Base-by-base conservation (phyloP, 2,329 filamentous ascomycete genomes). In the Penicillium olsonii region DNA sequence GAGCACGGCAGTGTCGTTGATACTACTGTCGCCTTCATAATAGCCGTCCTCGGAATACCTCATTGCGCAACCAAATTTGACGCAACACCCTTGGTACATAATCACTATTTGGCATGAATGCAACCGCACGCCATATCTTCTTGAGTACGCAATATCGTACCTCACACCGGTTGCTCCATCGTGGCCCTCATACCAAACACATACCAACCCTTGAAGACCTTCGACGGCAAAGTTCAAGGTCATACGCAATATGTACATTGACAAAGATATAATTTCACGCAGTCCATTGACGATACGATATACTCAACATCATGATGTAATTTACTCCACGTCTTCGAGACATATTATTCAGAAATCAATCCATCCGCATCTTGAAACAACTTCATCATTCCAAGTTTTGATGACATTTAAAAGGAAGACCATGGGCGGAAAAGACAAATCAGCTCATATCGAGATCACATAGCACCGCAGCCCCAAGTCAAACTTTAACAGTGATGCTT, bases 401-500 rank as follows among this genome's bases (percentile, higher is more conserved):
- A n/a, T n/a, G n/a, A n/a, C n/a, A n/a, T n/a, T n/a, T n/a, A n/a
- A n/a, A n/a, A n/a, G n/a, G n/a, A n/a, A n/a, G n/a, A n/a, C n/a
- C n/a, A n/a, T n/a, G n/a, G n/a, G n/a, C n/a, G n/a, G n/a, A n/a
- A n/a, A n/a, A n/a, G n/a, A n/a, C n/a, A n/a, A n/a, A n/a, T n/a
- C n/a, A n/a, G n/a, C n/a, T n/a, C n/a, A n/a, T n/a, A n/a, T n/a
- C n/a, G n/a, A n/a, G n/a, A n/a, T n/a, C n/a, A n/a, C n/a, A n/a
- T n/a, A n/a, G n/a, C n/a, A n/a, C n/a, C n/a, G n/a, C n/a, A n/a
- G n/a, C n/a, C n/a, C n/a, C n/a, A n/a, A n/a, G n/a, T n/a, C n/a
- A n/a, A n/a, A n/a, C n/a, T n/a, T n/a, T n/a, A n/a, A 62, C 60
- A 1, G 58, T 62, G 3, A 60, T 61, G 55, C 59, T 57, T 27